Percentiles rank a stretch among this genome's conserved stretches.
Evolutionary conservation across 192 early-diverging fungal genomes (phyloP).

Genomic region (Mortierella alpina): DNA sequence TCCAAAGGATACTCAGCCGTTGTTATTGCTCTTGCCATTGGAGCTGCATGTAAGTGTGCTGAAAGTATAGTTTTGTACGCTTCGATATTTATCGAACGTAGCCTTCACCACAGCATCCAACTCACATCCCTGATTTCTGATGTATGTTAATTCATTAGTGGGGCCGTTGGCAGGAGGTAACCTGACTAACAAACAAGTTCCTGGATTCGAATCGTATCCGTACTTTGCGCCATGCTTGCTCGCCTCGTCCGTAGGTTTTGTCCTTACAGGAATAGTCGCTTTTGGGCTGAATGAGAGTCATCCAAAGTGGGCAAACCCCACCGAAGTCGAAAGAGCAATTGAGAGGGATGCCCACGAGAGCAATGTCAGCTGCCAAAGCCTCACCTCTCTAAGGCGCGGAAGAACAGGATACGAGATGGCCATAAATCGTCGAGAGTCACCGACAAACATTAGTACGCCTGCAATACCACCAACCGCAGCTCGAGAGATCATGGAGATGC

Average conservation of each 20-base stretch:
- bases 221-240: conserved; percentile 36
- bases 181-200: conserved; percentile 14
- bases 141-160: conserved; percentile 6
- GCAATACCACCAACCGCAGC: too few relatives aligned
- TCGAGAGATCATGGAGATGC: too few relatives aligned
- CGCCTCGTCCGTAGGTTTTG: conserved; percentile 9
- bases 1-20: conserved; percentile 28
- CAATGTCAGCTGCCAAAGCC: neutral
- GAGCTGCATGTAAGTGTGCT: conserved; percentile 14
- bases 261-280: conserved; percentile 9
- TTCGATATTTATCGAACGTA: neutral
- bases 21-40: conserved; percentile 31
- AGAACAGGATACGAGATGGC: too few relatives aligned
- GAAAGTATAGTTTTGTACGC: too few relatives aligned
- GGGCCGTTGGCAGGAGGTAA: conserved; percentile 23
- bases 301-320: conserved; percentile 23
- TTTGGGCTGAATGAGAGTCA: conserved; percentile 24
- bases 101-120: neutral
- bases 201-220: conserved; percentile 14
- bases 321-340: neutral
- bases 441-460: too few relatives aligned
- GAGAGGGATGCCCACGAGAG: neutral
- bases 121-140: neutral
- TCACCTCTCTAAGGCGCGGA: neutral
- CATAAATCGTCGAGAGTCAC: too few relatives aligned